Evolutionary conservation across 768 basidiomycete species (phyloP), one percentile per base, ranked within the genome.

Genomic region (Hemileccinum rubropunctum): DNA sequence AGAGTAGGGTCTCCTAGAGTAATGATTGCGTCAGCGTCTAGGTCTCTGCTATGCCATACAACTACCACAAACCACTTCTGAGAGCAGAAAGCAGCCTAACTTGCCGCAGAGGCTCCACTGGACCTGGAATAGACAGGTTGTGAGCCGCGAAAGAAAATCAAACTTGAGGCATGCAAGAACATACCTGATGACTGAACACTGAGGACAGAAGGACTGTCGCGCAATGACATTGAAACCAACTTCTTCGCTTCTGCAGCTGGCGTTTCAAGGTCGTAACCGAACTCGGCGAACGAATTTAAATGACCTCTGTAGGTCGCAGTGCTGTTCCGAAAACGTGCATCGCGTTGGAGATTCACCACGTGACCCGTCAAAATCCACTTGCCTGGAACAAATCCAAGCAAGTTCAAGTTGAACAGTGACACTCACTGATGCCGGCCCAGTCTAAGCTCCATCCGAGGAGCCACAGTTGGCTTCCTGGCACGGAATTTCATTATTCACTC

Each of bases 1-100:
- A 79, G 73, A 6, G 86, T 78, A 0, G 87, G 84, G 57, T 92
- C 87, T 27, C 89, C 89, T 89, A 50, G 2, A 6, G 18, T 9
- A n/a, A n/a, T n/a, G n/a, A 23, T 43, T 42, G 21, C 13, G 40
- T 42, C 32, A 52, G 44, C 27, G 15, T 34, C 26, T 13, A 21
- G 8, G 9, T 20, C 15, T 27, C 18, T 35, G 33, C 17, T 14
- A 27, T 18, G 21, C 13, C 35, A 47, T 28, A 33, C 34, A 5
- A 34, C n/a, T 32, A 59, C 77, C 33, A 59, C 77, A 46, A 47
- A 81, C 83, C 84, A 57, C 72, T 81, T 12, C 83, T 76, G 23
- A 86, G 72, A 12, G 84, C 84, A 3, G 80, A 74, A 11, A 86
- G 68, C 7, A 86, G 66, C 60, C 81, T 84, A 45, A 86, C 82